Percentiles rank a stretch among this genome's conserved stretches.
phyloP scores from a whole-genome alignment of 805 yeast genomes.

The Allodekkera sacchari region DNA sequence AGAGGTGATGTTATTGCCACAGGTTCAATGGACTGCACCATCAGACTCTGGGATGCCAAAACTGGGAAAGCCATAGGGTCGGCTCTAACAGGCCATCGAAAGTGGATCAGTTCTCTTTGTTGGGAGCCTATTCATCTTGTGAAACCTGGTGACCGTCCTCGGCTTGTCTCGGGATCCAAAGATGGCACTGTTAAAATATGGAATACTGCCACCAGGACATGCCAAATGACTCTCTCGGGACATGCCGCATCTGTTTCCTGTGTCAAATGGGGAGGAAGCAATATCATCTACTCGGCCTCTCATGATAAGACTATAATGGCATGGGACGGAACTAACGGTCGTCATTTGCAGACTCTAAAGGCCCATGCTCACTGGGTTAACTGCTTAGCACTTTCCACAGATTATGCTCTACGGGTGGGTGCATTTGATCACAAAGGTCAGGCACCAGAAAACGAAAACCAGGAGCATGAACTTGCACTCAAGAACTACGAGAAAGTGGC shows the following conservation, averaged over 20 bases:
- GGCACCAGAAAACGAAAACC: constrained; percentile 35
- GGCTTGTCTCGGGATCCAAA: constrained; percentile 81
- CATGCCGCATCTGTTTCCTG: constrained; percentile 87
- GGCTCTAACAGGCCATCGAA: constrained; percentile 71
- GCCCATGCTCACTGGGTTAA: constrained; percentile 98
- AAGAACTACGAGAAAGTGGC: constrained; percentile 57
- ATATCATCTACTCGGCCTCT: constrained; percentile 80
- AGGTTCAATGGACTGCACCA: constrained; percentile 89
- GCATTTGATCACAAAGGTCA: constrained; percentile 71
- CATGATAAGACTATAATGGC: constrained; percentile 91
- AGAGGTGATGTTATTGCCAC: constrained; percentile 89
- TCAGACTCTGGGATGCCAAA: constrained; percentile 78
- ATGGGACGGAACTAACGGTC: constrained; percentile 81
- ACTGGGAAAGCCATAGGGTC: constrained; percentile 70
- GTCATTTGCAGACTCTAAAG: constrained; percentile 67
- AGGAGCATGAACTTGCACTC: constrained; percentile 45
- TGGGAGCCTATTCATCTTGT: constrained; percentile 94
- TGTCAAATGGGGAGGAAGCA: constrained; percentile 95
- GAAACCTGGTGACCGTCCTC: constrained; percentile 53
- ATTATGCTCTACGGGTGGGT: constrained; percentile 78
- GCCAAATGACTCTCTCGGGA: constrained; percentile 69
- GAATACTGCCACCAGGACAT: constrained; percentile 69
- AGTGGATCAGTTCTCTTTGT: constrained; percentile 81
- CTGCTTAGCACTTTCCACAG: constrained; percentile 87
- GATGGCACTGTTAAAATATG: constrained; percentile 86